Evolutionary conservation across 2,329 filamentous ascomycete species (phyloP), one percentile per base, ranked within the genome.

Genomic region (Ilyonectria destructans): DNA sequence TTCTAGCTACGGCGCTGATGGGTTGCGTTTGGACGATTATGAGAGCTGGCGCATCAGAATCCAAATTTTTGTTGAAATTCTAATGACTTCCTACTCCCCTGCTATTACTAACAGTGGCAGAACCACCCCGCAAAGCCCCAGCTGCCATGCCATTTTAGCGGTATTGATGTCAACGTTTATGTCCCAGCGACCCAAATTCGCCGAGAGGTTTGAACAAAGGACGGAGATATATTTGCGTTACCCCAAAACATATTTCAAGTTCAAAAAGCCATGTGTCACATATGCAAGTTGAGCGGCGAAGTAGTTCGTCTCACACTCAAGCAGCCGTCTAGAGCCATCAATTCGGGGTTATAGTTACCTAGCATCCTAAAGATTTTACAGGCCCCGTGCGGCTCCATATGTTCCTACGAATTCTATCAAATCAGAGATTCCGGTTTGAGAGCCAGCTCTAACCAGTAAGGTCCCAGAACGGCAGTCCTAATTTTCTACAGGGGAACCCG

Each of bases 71-170:
- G 51, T 19, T 33, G 49, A 52, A 52, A 52, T 33, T 49, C 7
- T 17, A 31, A 23, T 49, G 19, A 51, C 29, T 17, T 35, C 9
- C 21, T 33, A 29, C 15, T 51, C 57, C 57, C 57, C 19, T 59
- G 26, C 23, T 10, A 57, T 57, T 46, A 58, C 40, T 46, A 29
- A 45, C 37, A 15, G 5, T 33, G 35, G 23, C 57, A 43, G 56
- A 52, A 35, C 48, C 48, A 54, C 58, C 58, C 58, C 69, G 69
- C 73, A 73, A 69, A 73, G 69, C 63, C 56, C 29, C 31, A 49
- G 48, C 49, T 58, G 60, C 51, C 61, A 69, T 73, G 67, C 59
- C 72, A 74, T 76, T 76, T 76, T 76, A 76, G 74, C 58, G 74
- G 62, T 62, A 45, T 57, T 76, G 68, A 66, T 75, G 73, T 60